phyloP scores from a whole-genome alignment of 768 basidiomycete genomes.

The Podaxis carcinomalis region DNA sequence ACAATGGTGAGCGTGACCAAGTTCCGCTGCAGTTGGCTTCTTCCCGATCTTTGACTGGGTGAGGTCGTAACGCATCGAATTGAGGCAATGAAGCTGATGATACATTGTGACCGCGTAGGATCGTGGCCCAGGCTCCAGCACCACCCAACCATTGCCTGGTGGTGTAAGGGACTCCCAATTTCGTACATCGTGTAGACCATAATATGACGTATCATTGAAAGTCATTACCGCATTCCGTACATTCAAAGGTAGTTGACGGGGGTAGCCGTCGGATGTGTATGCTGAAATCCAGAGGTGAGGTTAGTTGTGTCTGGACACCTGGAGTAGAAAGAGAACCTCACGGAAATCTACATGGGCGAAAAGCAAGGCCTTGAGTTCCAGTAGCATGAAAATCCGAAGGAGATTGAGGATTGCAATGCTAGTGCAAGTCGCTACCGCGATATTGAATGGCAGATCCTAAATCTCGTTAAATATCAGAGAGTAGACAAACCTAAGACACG shows the following conservation, averaged over 20 bases:
- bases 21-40: neutral
- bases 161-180: slow-evolving; percentile 15
- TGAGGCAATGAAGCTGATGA: slow-evolving; percentile 16
- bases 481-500: neutral
- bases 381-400: neutral
- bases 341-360: neutral
- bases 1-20: slow-evolving; percentile 13
- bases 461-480: neutral
- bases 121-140: slow-evolving; percentile 4
- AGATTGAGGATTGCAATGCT: neutral
- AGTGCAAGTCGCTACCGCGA: neutral
- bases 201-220: slow-evolving; percentile 11
- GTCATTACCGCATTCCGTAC: slow-evolving; percentile 9
- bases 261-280: neutral
- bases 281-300: neutral
- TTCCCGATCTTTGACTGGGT: slow-evolving; percentile 12
- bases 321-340: neutral
- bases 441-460: neutral
- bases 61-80: slow-evolving; percentile 15
- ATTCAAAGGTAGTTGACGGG: slow-evolving; percentile 8
- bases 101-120: slow-evolving; percentile 16
- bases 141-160: slow-evolving; percentile 13
- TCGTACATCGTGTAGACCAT: slow-evolving; percentile 12
- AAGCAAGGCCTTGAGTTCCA: neutral
- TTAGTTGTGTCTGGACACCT: neutral